Evolutionary conservation across 495 filamentous ascomycete species (phyloP), one percentile per base, ranked within the genome.

Genomic region (Acidomyces sp.): DNA sequence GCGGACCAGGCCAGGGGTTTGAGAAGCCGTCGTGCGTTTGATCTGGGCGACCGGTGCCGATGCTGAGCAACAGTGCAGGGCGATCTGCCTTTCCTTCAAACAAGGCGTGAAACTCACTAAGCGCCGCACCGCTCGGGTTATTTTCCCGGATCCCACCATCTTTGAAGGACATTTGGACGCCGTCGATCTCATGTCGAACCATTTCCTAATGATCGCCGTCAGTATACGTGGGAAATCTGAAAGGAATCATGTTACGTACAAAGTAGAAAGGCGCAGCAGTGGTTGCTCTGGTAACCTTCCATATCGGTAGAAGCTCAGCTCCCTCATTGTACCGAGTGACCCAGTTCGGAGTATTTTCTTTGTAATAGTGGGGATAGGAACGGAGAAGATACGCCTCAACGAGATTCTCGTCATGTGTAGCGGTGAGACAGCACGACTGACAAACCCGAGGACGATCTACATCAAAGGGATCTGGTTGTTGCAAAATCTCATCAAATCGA

Each of bases 181-280:
- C 47, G 10, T 44, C 43, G 36, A 62, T 31, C 22, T 61, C 56
- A 4, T 59, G 55, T 39, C 57, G 48, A 4, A 64, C 48, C 40
- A 58, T 57, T 27, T 67, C 57, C n/a, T n/a, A n/a, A n/a, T n/a
- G n/a, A n/a, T n/a, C n/a, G n/a, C n/a, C n/a, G n/a, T n/a, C n/a
- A n/a, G n/a, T n/a, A n/a, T n/a, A n/a, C n/a, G n/a, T n/a, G n/a
- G n/a, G n/a, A n/a, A n/a, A n/a, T n/a, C n/a, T n/a, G n/a, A n/a
- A n/a, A n/a, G n/a, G n/a, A n/a, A n/a, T n/a, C n/a, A n/a, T n/a
- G n/a, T n/a, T n/a, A n/a, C n/a, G n/a, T n/a, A n/a, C n/a, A 51
- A 73, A 72, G 47, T 65, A 72, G 24, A 66, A 61, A 0, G 69
- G 65, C 2, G 69, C 69, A 0, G 69, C 69, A 4, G 62, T 68